These are phyloP conservation scores for Williopsis jadinii DNA, from an alignment of 1,139 yeast species.

Conservation along the genomic window DNA sequence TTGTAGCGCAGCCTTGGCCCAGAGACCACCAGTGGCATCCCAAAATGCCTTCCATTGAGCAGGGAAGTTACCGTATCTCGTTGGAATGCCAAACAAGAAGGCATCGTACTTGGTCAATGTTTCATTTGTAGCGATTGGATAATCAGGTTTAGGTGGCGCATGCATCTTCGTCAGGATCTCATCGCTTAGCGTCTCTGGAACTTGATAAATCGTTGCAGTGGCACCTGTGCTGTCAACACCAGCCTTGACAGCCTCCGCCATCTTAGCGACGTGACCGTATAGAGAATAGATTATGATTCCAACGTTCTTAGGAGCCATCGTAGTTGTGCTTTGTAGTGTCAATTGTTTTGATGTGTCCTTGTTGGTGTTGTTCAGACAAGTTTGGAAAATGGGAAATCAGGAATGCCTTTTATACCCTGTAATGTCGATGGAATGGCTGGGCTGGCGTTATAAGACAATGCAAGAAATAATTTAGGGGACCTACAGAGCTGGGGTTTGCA, in stretches of 20 bases:
- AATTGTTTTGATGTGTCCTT: too few species aligned
- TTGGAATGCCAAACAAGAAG: conserved; percentile 12
- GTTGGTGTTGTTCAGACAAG: too few species aligned
- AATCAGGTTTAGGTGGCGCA: conserved; percentile 10
- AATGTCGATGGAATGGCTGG: too few species aligned
- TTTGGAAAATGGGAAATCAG: too few species aligned
- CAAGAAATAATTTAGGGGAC: too few species aligned
- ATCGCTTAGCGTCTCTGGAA: conserved; percentile 8
- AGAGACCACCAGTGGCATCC: conserved; percentile 11
- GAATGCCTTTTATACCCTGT: too few species aligned
- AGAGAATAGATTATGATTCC: conserved; percentile 68
- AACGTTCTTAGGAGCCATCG: conserved; percentile 10
- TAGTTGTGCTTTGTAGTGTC: not conserved
- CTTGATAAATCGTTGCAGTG: conserved; percentile 52
- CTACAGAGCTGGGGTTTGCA: too few species aligned
- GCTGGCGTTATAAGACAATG: too few species aligned
- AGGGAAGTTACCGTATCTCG: conserved; percentile 12
- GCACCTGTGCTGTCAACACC: conserved; percentile 73
- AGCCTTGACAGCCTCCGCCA: conserved; percentile 59
- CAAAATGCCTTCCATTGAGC: conserved; percentile 12
- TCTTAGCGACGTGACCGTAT: conserved; percentile 65
- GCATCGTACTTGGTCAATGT: conserved; percentile 7
- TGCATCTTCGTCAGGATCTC: conserved; percentile 5
- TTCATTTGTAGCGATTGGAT: conserved; percentile 8
- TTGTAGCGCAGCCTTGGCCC: conserved; percentile 10